Evolutionary conservation across 1,139 yeast species (phyloP).

Genomic region (Casaregolazyma lundiana): DNA sequence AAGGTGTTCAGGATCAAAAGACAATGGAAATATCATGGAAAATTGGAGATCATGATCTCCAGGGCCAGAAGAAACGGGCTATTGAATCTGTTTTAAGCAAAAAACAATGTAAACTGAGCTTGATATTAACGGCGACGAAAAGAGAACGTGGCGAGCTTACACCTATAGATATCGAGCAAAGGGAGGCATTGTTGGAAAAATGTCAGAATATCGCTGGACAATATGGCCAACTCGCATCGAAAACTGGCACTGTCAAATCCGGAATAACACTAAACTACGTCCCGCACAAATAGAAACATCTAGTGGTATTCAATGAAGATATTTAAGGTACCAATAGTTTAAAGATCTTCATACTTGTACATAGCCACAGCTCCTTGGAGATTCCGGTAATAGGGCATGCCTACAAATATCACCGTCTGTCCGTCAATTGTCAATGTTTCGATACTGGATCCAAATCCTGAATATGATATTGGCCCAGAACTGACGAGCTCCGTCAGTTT

Average conservation of each 20-base stretch:
- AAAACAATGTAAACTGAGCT: constrained; percentile 30
- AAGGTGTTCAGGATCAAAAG: constrained; percentile 15
- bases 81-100: constrained; percentile 28
- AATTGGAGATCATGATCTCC: constrained; percentile 31
- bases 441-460: constrained; percentile 41
- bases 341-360: constrained; percentile 14
- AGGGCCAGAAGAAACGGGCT: constrained; percentile 34
- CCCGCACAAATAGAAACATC: constrained; percentile 4
- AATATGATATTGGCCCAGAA: constrained; percentile 29
- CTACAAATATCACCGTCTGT: constrained; percentile 35
- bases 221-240: constrained; percentile 26
- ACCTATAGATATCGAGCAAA: constrained; percentile 29
- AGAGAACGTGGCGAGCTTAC: constrained; percentile 28
- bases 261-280: constrained; percentile 4
- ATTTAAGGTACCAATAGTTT: constrained; percentile 9
- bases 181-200: constrained; percentile 27
- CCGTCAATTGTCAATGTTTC: constrained; percentile 26
- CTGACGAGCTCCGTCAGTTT: constrained; percentile 21
- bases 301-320: neutral
- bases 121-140: constrained; percentile 27
- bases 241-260: constrained; percentile 5
- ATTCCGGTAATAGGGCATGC: constrained; percentile 42
- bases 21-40: constrained; percentile 29
- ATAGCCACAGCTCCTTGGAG: constrained; percentile 24
- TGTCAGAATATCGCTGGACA: constrained; percentile 26